These are phyloP conservation scores for Debaryomyces coudertii DNA, from an alignment of 1,139 yeast genomes.

Conservation along the genomic window DNA sequence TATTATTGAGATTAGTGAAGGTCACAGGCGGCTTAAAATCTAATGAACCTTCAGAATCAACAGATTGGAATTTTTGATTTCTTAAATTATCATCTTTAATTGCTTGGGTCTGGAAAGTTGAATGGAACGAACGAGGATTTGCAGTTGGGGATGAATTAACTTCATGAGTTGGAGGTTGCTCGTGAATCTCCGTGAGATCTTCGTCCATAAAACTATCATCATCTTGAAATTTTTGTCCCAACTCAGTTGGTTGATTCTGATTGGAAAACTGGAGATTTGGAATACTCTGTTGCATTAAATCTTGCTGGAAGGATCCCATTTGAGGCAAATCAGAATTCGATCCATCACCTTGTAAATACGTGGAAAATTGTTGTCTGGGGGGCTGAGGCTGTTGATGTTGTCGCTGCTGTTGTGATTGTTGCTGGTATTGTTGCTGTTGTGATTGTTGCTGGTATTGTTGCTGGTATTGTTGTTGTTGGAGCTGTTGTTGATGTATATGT, in stretches of 20 bases:
- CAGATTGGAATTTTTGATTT: constrained; percentile 34
- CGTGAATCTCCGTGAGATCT: constrained; percentile 31
- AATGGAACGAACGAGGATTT: constrained; percentile 5
- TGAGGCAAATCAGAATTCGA: constrained; percentile 9
- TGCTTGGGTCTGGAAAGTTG: not conserved
- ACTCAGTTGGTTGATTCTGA: not conserved
- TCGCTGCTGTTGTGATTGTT: constrained; percentile 9
- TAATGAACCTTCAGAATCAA: constrained; percentile 40
- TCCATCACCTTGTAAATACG: constrained; percentile 1
- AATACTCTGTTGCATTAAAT: constrained; percentile 3
- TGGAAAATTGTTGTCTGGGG: constrained; percentile 5
- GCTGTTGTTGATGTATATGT: constrained; percentile 12
- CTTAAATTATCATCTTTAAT: not conserved
- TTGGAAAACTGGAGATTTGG: constrained; percentile 6
- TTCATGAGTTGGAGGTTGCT: constrained; percentile 19
- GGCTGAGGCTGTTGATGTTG: constrained; percentile 9
- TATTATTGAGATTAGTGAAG: constrained; percentile 50
- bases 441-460: not conserved
- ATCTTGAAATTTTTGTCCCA: constrained; percentile 12
- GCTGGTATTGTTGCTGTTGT: constrained; percentile 11
- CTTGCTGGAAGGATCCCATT: constrained; percentile 5
- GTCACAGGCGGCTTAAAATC: constrained; percentile 44
- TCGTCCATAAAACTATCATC: constrained; percentile 49
- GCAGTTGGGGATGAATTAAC: constrained; percentile 5
- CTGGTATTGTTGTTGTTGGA: constrained; percentile 11